phyloP scores from a whole-genome alignment of 371 early-diverging fungal species.

The Fennellomyces sp. region DNA sequence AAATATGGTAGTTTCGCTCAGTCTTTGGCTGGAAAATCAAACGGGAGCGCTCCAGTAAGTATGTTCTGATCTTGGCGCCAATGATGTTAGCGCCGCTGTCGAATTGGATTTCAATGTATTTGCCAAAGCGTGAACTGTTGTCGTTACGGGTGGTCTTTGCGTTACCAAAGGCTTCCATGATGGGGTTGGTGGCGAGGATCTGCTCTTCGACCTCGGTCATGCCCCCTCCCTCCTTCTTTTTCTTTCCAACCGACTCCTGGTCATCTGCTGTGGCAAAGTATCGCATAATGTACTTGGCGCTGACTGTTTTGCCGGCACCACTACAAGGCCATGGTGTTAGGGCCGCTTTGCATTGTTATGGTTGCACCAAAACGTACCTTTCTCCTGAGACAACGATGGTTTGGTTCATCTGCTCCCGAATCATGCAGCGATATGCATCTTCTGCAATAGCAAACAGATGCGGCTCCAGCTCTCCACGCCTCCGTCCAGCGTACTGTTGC shows the following conservation, averaged over 20 bases:
- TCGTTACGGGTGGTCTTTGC: constrained; percentile 98
- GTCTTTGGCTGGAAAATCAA: constrained; percentile 85
- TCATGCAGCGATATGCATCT: constrained; percentile 96
- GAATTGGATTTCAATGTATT: constrained; percentile 92
- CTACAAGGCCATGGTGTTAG: too few species aligned
- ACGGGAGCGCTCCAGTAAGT: constrained; percentile 94
- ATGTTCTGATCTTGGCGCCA: constrained; percentile 93
- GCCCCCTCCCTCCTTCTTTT: constrained; percentile 38
- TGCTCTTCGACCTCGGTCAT: constrained; percentile 85
- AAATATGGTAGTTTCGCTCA: constrained; percentile 98
- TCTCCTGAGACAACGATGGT: constrained; percentile 99
- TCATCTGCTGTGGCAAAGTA: constrained; percentile 95
- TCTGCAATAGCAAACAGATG: constrained; percentile 99
- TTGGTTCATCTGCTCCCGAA: constrained; percentile 91
- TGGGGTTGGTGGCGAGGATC: constrained; percentile 92
- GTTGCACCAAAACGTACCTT: too few species aligned
- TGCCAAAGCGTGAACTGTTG: constrained; percentile 97
- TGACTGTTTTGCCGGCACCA: constrained; percentile 96
- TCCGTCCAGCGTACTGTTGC: constrained; percentile 91
- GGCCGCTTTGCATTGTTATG: too few species aligned
- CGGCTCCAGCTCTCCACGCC: constrained; percentile 95
- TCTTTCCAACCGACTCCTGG: constrained; percentile 48
- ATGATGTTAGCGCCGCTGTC: constrained; percentile 75
- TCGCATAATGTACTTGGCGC: constrained; percentile 96
- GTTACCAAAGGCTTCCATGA: constrained; percentile 99